Percentiles rank a stretch among this genome's conserved stretches.
Evolutionary conservation across 306 rosid species (phyloP).

Genomic region (Fragaria iinumae): DNA sequence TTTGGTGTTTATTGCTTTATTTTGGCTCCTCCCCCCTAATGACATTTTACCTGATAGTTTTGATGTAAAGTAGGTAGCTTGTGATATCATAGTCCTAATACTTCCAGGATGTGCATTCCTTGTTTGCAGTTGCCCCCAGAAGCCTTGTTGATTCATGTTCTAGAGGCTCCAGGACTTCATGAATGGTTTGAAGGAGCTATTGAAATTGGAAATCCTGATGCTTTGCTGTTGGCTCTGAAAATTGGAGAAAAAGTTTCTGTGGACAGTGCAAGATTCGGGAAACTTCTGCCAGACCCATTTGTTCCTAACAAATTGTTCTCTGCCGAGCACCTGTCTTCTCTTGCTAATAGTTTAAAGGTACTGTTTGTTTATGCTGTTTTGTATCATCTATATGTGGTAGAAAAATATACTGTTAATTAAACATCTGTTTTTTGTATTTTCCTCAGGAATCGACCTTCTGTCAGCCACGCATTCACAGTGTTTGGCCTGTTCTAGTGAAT

Average conservation of each 20-base stretch:
- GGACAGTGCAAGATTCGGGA: conserved; percentile 51
- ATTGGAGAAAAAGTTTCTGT: conserved; percentile 44
- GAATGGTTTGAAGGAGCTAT: conserved; percentile 83
- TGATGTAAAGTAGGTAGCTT: neutral
- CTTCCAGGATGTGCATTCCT: conserved; percentile 2
- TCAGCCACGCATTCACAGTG: conserved; percentile 87
- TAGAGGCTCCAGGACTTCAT: conserved; percentile 71
- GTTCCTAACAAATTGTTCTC: conserved; percentile 62
- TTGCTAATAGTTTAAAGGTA: conserved; percentile 86
- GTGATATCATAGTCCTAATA: neutral
- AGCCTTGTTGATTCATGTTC: conserved; percentile 50
- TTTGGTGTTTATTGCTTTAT: neutral
- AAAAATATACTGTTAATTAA: conserved; percentile 1
- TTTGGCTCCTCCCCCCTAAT: neutral
- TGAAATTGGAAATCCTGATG: conserved; percentile 91
- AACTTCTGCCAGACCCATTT: conserved; percentile 71
- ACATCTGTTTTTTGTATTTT: conserved; percentile 23
- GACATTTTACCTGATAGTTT: neutral
- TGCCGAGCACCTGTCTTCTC: conserved; percentile 56
- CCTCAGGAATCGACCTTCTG: conserved; percentile 93
- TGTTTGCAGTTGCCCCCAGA: conserved; percentile 64
- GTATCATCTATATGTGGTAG: neutral
- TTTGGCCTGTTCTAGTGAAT: conserved; percentile 80
- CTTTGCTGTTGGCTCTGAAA: conserved; percentile 77
- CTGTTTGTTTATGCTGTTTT: neutral